phyloP scores from a whole-genome alignment of 2,329 filamentous ascomycete genomes.

The Aspergillus sp. region DNA sequence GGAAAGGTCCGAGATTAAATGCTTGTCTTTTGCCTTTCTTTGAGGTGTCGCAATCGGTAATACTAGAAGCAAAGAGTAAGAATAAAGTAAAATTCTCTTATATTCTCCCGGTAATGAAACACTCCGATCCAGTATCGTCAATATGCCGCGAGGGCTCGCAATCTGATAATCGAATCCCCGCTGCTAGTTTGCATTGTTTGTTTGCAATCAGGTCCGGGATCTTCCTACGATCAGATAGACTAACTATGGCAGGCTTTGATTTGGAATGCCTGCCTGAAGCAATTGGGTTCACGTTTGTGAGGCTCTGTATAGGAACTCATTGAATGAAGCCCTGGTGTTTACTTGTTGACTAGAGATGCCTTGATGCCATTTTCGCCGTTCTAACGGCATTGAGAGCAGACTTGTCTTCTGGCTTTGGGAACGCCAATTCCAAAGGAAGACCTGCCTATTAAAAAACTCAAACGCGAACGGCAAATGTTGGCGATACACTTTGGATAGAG shows the following conservation, averaged over 20 bases:
- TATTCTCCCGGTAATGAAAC: too few relatives aligned
- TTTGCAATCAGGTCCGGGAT: not conserved
- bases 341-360: too few relatives aligned
- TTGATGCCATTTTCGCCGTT: too few relatives aligned
- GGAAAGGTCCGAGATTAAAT: not conserved
- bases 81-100: not conserved
- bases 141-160: not conserved
- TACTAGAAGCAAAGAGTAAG: not conserved
- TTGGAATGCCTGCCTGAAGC: not conserved
- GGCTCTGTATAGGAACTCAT: too few relatives aligned
- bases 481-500: too few relatives aligned
- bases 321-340: too few relatives aligned
- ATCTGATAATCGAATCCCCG: conserved; percentile 1
- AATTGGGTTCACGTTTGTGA: not conserved
- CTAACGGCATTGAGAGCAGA: too few relatives aligned
- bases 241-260: not conserved
- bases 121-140: not conserved
- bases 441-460: too few relatives aligned
- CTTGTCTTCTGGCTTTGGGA: too few relatives aligned
- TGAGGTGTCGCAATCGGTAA: not conserved
- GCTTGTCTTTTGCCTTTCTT: not conserved
- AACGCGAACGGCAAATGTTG: too few relatives aligned
- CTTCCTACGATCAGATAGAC: not conserved
- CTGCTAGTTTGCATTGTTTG: conserved; percentile 8
- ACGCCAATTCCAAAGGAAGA: too few relatives aligned